Percentiles rank a stretch among this genome's conserved stretches.
Conservation (phyloP, 176 grass and related monocot genomes). For the Miscanthus lutarioriparius region DNA sequence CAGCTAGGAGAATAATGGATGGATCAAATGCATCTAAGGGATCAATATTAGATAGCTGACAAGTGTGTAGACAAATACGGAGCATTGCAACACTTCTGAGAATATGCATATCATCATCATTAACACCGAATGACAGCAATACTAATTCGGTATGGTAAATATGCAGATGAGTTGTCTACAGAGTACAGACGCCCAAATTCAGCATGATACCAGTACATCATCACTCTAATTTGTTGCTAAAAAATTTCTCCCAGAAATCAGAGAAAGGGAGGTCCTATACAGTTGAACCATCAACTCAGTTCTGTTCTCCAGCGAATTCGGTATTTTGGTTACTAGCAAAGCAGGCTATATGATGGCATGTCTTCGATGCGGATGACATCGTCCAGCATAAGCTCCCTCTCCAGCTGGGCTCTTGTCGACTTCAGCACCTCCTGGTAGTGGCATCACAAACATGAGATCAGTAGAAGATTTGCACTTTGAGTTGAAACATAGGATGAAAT, state of each 20-base stretch:
- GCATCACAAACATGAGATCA: neutral
- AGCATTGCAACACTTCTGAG: neutral
- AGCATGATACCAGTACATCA: constrained; percentile 3
- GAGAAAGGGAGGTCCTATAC: constrained; percentile 40
- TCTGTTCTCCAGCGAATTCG: neutral
- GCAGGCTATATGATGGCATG: constrained; percentile 92
- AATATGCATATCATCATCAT: neutral
- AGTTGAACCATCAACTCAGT: constrained; percentile 38
- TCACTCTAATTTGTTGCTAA: constrained; percentile 5
- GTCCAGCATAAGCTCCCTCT: constrained; percentile 83
- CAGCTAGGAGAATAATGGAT: neutral
- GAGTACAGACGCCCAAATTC: constrained; percentile 17
- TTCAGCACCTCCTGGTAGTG: constrained; percentile 71
- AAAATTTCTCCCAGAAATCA: constrained; percentile 20
- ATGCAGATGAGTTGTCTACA: constrained; percentile 5
- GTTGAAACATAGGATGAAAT: neutral
- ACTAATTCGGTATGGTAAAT: neutral
- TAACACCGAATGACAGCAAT: neutral
- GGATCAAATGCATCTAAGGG: neutral
- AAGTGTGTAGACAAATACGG: neutral
- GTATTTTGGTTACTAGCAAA: constrained; percentile 51
- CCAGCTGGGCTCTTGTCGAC: constrained; percentile 72
- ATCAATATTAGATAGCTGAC: neutral
- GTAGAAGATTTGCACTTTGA: neutral
- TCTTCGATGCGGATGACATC: constrained; percentile 97